Conservation (phyloP, 108 stramenopile genomes). For the Conticribra guillardii region DNA sequence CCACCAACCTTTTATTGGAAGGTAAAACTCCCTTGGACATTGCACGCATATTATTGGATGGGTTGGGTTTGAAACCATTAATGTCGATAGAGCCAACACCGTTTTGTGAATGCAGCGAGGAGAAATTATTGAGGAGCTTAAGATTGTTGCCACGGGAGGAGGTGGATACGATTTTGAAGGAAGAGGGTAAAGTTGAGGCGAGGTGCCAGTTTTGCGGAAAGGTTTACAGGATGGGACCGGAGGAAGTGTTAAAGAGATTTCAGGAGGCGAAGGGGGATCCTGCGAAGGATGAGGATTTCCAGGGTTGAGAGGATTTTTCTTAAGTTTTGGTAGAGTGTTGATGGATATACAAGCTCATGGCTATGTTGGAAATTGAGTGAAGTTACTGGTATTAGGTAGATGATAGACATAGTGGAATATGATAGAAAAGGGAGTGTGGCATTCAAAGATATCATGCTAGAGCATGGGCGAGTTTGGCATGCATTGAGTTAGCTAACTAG, state of each 20-base stretch:
- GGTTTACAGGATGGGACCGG: conserved; percentile 72
- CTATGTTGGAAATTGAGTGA: too few species aligned
- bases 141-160: conserved; percentile 76
- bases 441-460: too few species aligned
- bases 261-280: conserved; percentile 73
- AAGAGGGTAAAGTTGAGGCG: conserved; percentile 80
- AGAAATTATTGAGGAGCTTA: conserved; percentile 76
- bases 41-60: conserved; percentile 73
- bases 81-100: conserved; percentile 63
- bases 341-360: too few species aligned
- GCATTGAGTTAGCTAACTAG: too few species aligned
- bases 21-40: conserved; percentile 83
- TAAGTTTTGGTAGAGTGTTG: too few species aligned
- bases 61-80: conserved; percentile 77
- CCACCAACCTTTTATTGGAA: conserved; percentile 66
- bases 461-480: too few species aligned
- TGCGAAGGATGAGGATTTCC: conserved; percentile 58
- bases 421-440: too few species aligned
- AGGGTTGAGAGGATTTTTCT: not conserved
- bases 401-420: too few species aligned
- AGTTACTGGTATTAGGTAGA: too few species aligned
- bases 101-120: conserved; percentile 73
- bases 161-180: conserved; percentile 74
- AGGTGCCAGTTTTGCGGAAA: conserved; percentile 88
- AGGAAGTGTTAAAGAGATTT: conserved; percentile 68